Evolutionary conservation across 176 grass and related monocot species (phyloP).

Genomic region (Aegilops longissima): DNA sequence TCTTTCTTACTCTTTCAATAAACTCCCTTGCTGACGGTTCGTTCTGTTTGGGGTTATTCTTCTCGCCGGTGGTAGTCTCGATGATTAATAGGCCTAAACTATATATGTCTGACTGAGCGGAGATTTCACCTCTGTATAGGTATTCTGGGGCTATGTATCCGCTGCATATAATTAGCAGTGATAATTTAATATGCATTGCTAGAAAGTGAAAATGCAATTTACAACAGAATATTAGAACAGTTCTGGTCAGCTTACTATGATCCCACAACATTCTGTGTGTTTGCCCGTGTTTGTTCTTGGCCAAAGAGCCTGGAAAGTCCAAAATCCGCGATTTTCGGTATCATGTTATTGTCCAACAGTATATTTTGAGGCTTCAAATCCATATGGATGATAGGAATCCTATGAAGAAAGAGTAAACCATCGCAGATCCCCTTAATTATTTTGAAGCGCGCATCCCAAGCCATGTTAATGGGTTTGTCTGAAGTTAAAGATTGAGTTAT

Average conservation of each 20-base stretch:
- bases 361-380: too few species aligned
- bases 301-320: too few species aligned
- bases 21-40: background rate
- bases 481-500: too few species aligned
- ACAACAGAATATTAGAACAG: background rate
- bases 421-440: too few species aligned
- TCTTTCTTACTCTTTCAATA: constrained; percentile 21
- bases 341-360: too few species aligned
- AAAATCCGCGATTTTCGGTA: too few species aligned
- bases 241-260: background rate
- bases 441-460: too few species aligned
- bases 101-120: constrained; percentile 33
- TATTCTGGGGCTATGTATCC: constrained; percentile 19
- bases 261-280: too few species aligned
- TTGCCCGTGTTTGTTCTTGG: too few species aligned
- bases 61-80: constrained; percentile 16
- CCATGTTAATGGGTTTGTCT: too few species aligned
- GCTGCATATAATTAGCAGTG: background rate
- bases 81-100: background rate
- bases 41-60: background rate
- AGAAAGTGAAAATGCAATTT: background rate
- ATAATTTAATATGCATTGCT: background rate
- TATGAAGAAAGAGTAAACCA: too few species aligned
- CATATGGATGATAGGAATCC: too few species aligned
- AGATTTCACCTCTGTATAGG: constrained; percentile 35